Conservation (phyloP, 2,329 filamentous ascomycete species). For the Talaromyces atroroseus region DNA sequence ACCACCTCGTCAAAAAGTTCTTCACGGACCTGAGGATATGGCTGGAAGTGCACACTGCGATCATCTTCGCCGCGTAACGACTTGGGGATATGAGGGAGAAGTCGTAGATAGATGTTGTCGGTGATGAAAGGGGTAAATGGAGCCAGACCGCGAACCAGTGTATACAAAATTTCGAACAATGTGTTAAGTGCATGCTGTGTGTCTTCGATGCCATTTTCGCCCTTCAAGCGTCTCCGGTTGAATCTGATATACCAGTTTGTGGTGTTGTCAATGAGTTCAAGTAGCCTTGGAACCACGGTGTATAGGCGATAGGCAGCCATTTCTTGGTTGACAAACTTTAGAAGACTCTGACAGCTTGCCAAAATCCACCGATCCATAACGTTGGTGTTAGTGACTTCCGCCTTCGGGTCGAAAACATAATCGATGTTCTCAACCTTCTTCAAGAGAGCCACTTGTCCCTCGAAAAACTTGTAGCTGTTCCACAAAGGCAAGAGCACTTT, state of each 20-base stretch:
- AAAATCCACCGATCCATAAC: constrained; percentile 97
- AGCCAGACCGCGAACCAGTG: constrained; percentile 77
- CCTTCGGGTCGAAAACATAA: constrained; percentile 72
- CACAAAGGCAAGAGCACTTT: constrained; percentile 86
- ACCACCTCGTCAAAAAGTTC: constrained; percentile 83
- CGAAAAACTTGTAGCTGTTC: constrained; percentile 98
- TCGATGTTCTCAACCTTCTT: constrained; percentile 79
- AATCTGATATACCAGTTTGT: constrained; percentile 99
- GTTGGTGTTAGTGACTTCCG: constrained; percentile 59
- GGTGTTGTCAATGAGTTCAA: constrained; percentile 82
- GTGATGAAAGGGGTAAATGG: constrained; percentile 95
- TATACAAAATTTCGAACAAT: constrained; percentile 88
- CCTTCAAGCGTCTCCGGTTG: constrained; percentile 86
- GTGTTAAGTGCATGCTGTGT: constrained; percentile 89
- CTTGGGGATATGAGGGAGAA: constrained; percentile 76
- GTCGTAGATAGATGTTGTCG: constrained; percentile 84
- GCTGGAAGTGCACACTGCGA: constrained; percentile 85
- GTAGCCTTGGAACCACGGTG: constrained; percentile 81
- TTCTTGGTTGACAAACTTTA: constrained; percentile 87
- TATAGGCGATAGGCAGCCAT: constrained; percentile 79
- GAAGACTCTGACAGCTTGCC: constrained; percentile 81
- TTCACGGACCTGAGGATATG: constrained; percentile 80
- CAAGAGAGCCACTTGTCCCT: constrained; percentile 75
- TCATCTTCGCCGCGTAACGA: constrained; percentile 64
- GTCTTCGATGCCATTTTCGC: constrained; percentile 77